Conservation (phyloP, 2,329 filamentous ascomycete genomes). For the Hymenoscyphus linearis region DNA sequence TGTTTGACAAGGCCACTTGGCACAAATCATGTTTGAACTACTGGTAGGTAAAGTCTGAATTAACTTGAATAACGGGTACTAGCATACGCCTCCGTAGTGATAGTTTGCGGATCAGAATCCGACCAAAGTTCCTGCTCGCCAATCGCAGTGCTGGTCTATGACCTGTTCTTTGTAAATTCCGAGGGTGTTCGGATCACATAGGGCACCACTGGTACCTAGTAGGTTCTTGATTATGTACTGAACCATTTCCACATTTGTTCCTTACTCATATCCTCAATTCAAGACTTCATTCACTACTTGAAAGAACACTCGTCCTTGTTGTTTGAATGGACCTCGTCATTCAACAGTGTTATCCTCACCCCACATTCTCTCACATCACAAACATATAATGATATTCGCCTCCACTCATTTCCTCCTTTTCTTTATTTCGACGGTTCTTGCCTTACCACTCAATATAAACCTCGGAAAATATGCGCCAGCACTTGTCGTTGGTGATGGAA, state of each 20-base stretch:
- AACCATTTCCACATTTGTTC: not conserved
- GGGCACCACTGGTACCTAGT: not conserved
- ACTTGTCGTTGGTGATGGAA: slow-evolving; percentile 36
- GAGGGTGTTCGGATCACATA: not conserved
- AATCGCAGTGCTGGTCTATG: not conserved
- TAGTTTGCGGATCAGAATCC: too few relatives aligned
- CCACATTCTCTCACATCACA: not conserved
- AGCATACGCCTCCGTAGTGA: not conserved
- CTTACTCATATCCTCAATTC: not conserved
- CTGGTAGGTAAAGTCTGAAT: not conserved
- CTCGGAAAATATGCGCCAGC: slow-evolving; percentile 13
- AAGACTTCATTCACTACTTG: not conserved
- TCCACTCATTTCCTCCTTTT: not conserved
- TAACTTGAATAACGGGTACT: not conserved
- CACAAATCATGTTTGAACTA: not conserved
- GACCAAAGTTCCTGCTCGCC: not conserved
- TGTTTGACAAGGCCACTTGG: not conserved
- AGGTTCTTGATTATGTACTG: not conserved
- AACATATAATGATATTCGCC: not conserved
- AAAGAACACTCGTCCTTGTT: not conserved
- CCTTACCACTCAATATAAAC: slow-evolving; percentile 24
- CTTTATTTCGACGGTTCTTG: slow-evolving; percentile 8
- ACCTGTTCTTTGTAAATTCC: not conserved
- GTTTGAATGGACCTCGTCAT: not conserved
- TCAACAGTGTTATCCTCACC: not conserved